phyloP scores from a whole-genome alignment of 1,284 basidiomycete genomes.

The Tremellales sp. region DNA sequence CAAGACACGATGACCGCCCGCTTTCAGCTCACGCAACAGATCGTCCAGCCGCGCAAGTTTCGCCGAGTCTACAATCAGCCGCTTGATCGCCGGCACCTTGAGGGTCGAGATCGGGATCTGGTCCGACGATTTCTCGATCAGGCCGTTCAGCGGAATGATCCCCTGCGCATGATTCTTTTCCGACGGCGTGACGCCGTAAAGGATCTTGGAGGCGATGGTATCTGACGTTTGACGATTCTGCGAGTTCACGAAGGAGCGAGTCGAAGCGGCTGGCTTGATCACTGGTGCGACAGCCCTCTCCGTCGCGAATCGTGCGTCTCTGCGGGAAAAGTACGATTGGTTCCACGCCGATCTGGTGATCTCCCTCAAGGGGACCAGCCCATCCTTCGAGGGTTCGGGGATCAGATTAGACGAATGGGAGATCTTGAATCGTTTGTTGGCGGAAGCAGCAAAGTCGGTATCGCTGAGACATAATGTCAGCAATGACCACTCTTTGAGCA shows the following conservation, averaged over 20 bases:
- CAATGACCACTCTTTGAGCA: background rate
- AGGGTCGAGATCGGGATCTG: constrained; percentile 82
- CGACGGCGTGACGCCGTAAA: constrained; percentile 80
- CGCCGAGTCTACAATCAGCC: constrained; percentile 93
- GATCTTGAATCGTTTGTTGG: constrained; percentile 37
- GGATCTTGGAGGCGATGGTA: constrained; percentile 63
- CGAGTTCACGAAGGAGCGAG: constrained; percentile 74
- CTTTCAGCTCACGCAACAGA: constrained; percentile 87
- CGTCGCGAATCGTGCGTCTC: constrained; percentile 73
- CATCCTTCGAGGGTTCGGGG: constrained; percentile 19
- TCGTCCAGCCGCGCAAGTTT: constrained; percentile 89
- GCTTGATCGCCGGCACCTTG: constrained; percentile 91
- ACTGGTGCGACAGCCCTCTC: constrained; percentile 81
- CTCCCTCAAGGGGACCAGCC: constrained; percentile 42
- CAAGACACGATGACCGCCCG: constrained; percentile 87
- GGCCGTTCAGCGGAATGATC: constrained; percentile 63
- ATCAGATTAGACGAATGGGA: constrained; percentile 48
- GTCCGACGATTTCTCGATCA: constrained; percentile 63
- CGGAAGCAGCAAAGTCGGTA: constrained; percentile 55
- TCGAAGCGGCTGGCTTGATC: constrained; percentile 67
- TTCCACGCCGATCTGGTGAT: constrained; percentile 65
- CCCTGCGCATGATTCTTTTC: constrained; percentile 60
- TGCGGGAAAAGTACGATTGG: constrained; percentile 73
- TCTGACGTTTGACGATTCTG: constrained; percentile 56
- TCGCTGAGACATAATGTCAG: constrained; percentile 44